These are phyloP conservation scores for Monosporozyma solicola DNA, from an alignment of 805 yeast species.

Conservation along the genomic window DNA sequence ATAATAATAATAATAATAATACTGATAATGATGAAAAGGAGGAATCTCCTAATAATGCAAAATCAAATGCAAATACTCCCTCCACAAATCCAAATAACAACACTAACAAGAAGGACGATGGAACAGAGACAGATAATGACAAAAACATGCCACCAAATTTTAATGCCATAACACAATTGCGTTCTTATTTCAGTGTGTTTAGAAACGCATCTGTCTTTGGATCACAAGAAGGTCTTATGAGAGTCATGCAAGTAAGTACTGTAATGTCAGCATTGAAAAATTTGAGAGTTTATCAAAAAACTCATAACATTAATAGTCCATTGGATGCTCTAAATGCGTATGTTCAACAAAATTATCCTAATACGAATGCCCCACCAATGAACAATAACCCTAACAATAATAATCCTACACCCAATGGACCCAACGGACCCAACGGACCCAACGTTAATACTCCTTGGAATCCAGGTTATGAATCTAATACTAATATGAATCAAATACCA, in stretches of 20 bases:
- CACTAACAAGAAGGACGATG: neutral
- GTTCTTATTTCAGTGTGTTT: constrained; percentile 38
- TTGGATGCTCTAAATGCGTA: constrained; percentile 40
- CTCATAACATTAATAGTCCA: constrained; percentile 44
- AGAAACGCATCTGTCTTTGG: constrained; percentile 50
- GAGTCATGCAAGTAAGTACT: constrained; percentile 68
- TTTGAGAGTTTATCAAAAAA: constrained; percentile 48
- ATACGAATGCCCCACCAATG: neutral
- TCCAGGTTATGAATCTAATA: neutral
- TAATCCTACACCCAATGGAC: neutral
- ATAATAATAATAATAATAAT: constrained; percentile 42
- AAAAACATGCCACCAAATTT: constrained; percentile 11
- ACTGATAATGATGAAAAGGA: neutral
- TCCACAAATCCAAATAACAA: neutral
- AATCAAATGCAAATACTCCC: neutral
- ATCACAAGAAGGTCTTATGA: constrained; percentile 53
- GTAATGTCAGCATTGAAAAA: constrained; percentile 67
- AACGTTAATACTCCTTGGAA: neutral
- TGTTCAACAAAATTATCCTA: neutral
- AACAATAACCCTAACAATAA: neutral
- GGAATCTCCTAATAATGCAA: neutral
- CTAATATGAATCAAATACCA: neutral
- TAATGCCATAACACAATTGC: constrained; percentile 23
- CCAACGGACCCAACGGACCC: neutral
- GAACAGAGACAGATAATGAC: neutral